Evolutionary conservation across 2,329 filamentous ascomycete genomes (phyloP), one percentile per base, ranked within the genome.

Genomic region (Dryadomyces quercivorus): DNA sequence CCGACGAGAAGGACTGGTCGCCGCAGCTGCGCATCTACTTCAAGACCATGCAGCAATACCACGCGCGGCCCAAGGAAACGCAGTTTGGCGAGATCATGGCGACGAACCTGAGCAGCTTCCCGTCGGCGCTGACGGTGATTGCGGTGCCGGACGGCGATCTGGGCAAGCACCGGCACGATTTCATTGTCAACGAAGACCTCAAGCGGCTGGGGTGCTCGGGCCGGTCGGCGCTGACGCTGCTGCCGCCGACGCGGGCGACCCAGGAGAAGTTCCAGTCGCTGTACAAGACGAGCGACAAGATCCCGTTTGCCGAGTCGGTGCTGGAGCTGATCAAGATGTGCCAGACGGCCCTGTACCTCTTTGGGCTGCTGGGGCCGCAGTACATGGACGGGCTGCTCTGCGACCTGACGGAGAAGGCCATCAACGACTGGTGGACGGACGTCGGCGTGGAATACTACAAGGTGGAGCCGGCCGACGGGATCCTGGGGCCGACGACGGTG

Each of bases 371-470:
- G 6, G 84, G 88, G n/a, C 78, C 85, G 34, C 87, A 91, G 60
- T 97, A 95, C 65, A 87, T 88, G 8, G 93, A 98, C 63, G 93
- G 93, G 0, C 71, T 96, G 22, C 77, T 98, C 3, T 98, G 93
- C 66, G 93, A 98, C 70, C 76, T 93, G 46, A 97, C 93, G 0
- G 93, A 98, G 67, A 84, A 79, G 58, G 89, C 91, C 1, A 82
- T 97, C 62, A 85, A 84, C 58, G 88, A 96, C 66, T 98, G 93
- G 93, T 97, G 93, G 93, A 84, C 87, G 1, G 88, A 95, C 63
- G 85, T 96, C 57, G 93, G 93, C 1, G 85, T 84, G 0, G 92
- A 97, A 60, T 85, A 93, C 63, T 96, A 92, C 72, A 94, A 92
- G 54, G 81, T 90, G 38, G 93, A 97, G 67, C 92, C 93, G 1